Evolutionary conservation across 2,329 filamentous ascomycete species (phyloP).

Genomic region (Shiraia bambusicola): DNA sequence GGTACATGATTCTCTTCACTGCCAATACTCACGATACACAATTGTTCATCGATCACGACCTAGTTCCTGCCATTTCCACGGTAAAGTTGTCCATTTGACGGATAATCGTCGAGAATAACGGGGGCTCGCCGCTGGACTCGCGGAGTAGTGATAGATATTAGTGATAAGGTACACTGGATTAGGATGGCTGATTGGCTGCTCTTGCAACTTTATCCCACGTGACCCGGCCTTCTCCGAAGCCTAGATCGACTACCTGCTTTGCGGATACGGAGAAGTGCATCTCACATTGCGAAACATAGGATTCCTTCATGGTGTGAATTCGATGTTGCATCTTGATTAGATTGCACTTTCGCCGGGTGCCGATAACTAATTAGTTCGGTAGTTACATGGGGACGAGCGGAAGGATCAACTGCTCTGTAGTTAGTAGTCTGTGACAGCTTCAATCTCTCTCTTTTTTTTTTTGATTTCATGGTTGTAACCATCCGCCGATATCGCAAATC

Average conservation of each 20-base stretch:
- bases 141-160: constrained; percentile 22
- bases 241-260: constrained; percentile 7
- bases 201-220: constrained; percentile 16
- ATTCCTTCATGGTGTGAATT: constrained; percentile 8
- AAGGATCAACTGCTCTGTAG: neutral
- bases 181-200: constrained; percentile 26
- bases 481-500: constrained; percentile 1
- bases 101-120: constrained; percentile 15
- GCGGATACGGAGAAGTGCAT: constrained; percentile 16
- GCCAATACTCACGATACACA: constrained; percentile 34
- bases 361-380: constrained; percentile 26
- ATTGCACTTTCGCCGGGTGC: constrained; percentile 28
- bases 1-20: constrained; percentile 23
- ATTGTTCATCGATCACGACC: constrained; percentile 19
- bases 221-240: constrained; percentile 36
- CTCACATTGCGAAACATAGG: constrained; percentile 17
- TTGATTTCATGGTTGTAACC: too few relatives aligned
- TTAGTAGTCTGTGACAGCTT: too few relatives aligned
- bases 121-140: constrained; percentile 27
- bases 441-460: too few relatives aligned
- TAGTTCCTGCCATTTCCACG: constrained; percentile 30
- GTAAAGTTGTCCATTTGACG: constrained; percentile 15
- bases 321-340: constrained; percentile 3
- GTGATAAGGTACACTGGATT: constrained; percentile 5
- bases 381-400: constrained; percentile 1